Evolutionary conservation across 78 protist genomes (phyloP).

Genomic region (Monocercomonoides exilis): DNA sequence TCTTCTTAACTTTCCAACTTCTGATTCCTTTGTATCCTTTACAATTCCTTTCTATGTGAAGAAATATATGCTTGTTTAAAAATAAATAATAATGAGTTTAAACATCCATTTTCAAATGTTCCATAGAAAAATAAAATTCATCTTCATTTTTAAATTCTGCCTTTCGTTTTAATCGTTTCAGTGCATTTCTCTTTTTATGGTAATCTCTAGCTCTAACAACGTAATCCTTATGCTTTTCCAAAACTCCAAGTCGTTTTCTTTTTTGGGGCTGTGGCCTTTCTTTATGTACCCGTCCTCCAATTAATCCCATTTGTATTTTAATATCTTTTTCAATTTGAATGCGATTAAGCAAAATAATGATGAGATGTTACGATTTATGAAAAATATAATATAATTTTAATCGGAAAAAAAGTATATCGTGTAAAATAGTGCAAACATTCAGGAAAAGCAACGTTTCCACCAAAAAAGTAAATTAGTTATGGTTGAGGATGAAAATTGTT

Average conservation of each 20-base stretch:
- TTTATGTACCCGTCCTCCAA: conserved; percentile 37
- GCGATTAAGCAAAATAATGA: no score
- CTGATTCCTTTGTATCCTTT: neutral
- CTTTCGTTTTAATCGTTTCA: neutral
- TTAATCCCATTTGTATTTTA: neutral
- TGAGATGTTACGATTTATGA: no score
- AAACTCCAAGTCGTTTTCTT: conserved; percentile 43
- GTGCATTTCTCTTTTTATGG: conserved; percentile 11
- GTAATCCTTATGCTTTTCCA: conserved; percentile 71
- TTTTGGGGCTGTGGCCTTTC: conserved; percentile 55
- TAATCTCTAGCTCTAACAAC: conserved; percentile 41
- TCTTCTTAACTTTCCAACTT: neutral
- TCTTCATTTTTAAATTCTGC: conserved; percentile 43
- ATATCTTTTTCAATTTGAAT: no score
- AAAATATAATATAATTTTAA: no score
- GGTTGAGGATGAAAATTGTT: no score
- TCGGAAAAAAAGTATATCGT: no score
- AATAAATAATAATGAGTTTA: neutral
- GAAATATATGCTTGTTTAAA: neutral
- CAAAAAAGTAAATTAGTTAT: no score
- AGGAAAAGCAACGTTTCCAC: no score
- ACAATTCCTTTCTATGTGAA: neutral
- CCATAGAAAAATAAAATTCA: conserved; percentile 48
- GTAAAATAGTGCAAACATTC: no score
- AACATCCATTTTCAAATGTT: neutral